Percentiles rank a stretch among this genome's conserved stretches.
Conservation (phyloP, 106 monocot genomes). For the Platanthera guangdongensis region DNA sequence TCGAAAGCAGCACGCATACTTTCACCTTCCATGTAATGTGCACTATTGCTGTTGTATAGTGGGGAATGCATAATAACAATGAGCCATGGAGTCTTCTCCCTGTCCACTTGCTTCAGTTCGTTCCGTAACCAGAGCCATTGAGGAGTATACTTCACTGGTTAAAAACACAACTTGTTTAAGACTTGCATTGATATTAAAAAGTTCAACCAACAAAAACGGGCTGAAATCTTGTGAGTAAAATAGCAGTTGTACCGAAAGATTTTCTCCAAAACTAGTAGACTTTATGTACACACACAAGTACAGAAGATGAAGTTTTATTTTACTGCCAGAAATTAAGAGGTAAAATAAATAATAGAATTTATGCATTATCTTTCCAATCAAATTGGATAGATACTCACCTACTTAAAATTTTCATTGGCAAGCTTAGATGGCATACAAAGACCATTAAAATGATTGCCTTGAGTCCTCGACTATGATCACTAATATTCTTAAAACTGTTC, state of each 20-base stretch:
- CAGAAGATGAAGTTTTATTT: neutral
- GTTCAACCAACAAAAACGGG: neutral
- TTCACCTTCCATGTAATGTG: conserved; percentile 98
- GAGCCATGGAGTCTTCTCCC: conserved; percentile 95
- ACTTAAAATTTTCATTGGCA: too few species aligned
- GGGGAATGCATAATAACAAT: conserved; percentile 94
- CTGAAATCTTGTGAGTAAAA: neutral
- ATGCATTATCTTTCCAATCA: too few species aligned
- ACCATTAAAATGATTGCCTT: too few species aligned
- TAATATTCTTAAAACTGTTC: too few species aligned
- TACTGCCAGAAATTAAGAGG: too few species aligned
- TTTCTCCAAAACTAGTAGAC: neutral
- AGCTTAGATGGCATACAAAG: too few species aligned
- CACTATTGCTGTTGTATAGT: conserved; percentile 86
- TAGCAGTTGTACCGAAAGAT: neutral
- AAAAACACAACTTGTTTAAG: conserved; percentile 11
- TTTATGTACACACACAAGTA: neutral
- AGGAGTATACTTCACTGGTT: conserved; percentile 83
- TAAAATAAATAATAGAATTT: too few species aligned
- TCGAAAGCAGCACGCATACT: conserved; percentile 88
- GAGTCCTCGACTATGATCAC: too few species aligned
- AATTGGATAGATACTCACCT: too few species aligned
- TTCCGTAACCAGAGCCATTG: conserved; percentile 73
- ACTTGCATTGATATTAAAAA: neutral
- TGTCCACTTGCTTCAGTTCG: conserved; percentile 70